phyloP scores from a whole-genome alignment of 2,329 filamentous ascomycete genomes.

The Pseudocercospora macadamiae region DNA sequence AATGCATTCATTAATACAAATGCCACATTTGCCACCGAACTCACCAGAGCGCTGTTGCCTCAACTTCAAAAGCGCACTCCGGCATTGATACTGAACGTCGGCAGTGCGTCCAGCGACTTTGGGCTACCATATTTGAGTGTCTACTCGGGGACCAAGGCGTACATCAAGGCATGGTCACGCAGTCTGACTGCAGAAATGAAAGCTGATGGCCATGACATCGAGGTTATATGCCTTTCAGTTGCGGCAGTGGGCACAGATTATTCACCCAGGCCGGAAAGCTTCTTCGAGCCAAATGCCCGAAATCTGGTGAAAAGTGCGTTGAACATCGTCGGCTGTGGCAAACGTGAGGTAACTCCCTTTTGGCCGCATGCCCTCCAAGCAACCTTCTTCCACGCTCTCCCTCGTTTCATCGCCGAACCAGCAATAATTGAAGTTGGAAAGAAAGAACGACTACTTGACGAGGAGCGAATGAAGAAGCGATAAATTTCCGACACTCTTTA shows the following conservation, averaged over 20 bases:
- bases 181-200: conserved; percentile 49
- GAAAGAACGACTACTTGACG: neutral
- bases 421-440: neutral
- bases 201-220: conserved; percentile 41
- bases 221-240: conserved; percentile 37
- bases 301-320: conserved; percentile 27
- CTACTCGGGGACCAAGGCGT: conserved; percentile 54
- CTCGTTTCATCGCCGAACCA: conserved; percentile 4
- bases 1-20: conserved; percentile 53
- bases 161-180: conserved; percentile 46
- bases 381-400: conserved; percentile 23
- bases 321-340: conserved; percentile 30
- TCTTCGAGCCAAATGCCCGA: conserved; percentile 24
- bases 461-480: conserved; percentile 6
- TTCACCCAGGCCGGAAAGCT: conserved; percentile 14
- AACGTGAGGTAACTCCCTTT: conserved; percentile 26
- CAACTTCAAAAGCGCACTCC: conserved; percentile 46
- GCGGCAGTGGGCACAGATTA: conserved; percentile 25
- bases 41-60: conserved; percentile 54
- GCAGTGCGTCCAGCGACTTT: conserved; percentile 48
- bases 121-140: conserved; percentile 52
- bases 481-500: neutral
- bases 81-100: conserved; percentile 56
- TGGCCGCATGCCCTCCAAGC: conserved; percentile 33
- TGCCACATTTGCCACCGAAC: conserved; percentile 53